A percentile compares a stretch with the other conserved stretches of the same genome.
Evolutionary conservation across 805 yeast species (phyloP).

Genomic region (Candida insectorum): DNA sequence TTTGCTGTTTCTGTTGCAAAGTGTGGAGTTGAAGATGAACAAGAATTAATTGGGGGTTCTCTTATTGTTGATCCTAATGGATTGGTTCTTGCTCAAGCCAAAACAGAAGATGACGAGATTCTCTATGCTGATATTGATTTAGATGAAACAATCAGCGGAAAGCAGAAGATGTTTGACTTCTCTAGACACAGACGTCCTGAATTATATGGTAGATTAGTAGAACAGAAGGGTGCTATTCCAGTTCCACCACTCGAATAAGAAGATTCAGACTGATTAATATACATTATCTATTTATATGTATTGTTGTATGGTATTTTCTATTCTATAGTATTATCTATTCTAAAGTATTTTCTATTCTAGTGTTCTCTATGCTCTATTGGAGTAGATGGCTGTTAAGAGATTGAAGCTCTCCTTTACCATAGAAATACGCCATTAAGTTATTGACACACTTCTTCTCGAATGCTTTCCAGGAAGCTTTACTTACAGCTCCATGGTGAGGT

Average conservation of each 20-base stretch:
- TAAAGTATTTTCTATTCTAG: neutral
- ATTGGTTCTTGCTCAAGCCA: conserved; percentile 26
- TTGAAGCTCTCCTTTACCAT: conserved; percentile 25
- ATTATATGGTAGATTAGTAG: conserved; percentile 6
- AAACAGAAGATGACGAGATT: conserved; percentile 16
- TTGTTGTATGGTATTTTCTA: too few relatives aligned
- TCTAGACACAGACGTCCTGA: conserved; percentile 33
- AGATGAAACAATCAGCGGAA: conserved; percentile 31
- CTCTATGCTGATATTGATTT: conserved; percentile 27
- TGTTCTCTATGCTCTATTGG: neutral
- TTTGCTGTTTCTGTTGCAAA: conserved; percentile 33
- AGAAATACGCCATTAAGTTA: conserved; percentile 33
- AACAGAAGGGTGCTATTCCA: conserved; percentile 18
- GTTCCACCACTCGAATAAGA: neutral
- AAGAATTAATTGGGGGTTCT: conserved; percentile 33
- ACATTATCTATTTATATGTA: too few relatives aligned
- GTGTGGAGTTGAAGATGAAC: conserved; percentile 35
- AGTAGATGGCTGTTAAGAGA: conserved; percentile 14
- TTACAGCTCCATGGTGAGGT: conserved; percentile 38
- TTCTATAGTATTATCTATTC: too few relatives aligned
- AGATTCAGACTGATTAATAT: neutral
- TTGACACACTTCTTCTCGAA: conserved; percentile 36
- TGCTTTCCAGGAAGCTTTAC: conserved; percentile 31
- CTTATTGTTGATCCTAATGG: conserved; percentile 37
- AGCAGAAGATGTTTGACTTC: conserved; percentile 34